Evolutionary conservation across 2,329 filamentous ascomycete genomes (phyloP).

Genomic region (Arthrocladium fulminans): DNA sequence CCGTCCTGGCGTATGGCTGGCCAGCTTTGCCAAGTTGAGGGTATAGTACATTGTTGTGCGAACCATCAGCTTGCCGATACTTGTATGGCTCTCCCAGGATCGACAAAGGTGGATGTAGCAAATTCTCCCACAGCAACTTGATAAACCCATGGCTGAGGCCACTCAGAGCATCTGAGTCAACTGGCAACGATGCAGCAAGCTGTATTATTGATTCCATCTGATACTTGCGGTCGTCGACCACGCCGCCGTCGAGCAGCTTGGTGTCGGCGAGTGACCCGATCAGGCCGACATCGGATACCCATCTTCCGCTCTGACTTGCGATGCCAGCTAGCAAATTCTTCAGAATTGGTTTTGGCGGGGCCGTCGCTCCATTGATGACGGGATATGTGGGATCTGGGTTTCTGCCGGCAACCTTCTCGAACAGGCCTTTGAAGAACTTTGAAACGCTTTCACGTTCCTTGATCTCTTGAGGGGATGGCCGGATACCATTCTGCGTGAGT

Average conservation of each 20-base stretch:
- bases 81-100: constrained; percentile 27
- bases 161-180: constrained; percentile 21
- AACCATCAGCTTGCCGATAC: constrained; percentile 28
- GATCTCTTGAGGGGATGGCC: constrained; percentile 2
- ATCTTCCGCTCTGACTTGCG: constrained; percentile 20
- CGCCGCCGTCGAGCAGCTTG: constrained; percentile 21
- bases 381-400: constrained; percentile 20
- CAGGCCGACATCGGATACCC: constrained; percentile 19
- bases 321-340: constrained; percentile 16
- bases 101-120: constrained; percentile 29
- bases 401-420: constrained; percentile 3
- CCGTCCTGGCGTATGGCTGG: constrained; percentile 55
- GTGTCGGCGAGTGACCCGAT: constrained; percentile 21
- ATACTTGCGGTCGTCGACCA: constrained; percentile 23
- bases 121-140: constrained; percentile 26
- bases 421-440: constrained; percentile 6
- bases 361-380: constrained; percentile 21
- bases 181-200: constrained; percentile 23
- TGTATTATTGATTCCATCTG: constrained; percentile 24
- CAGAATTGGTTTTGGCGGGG: constrained; percentile 14
- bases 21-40: constrained; percentile 54
- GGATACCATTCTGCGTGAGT: background rate
- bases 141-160: constrained; percentile 25
- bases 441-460: constrained; percentile 2
- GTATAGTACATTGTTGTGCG: constrained; percentile 43